These are phyloP conservation scores for Hygrophoropsis aurantiaca DNA, from an alignment of 768 basidiomycete species.

Conservation along the genomic window DNA sequence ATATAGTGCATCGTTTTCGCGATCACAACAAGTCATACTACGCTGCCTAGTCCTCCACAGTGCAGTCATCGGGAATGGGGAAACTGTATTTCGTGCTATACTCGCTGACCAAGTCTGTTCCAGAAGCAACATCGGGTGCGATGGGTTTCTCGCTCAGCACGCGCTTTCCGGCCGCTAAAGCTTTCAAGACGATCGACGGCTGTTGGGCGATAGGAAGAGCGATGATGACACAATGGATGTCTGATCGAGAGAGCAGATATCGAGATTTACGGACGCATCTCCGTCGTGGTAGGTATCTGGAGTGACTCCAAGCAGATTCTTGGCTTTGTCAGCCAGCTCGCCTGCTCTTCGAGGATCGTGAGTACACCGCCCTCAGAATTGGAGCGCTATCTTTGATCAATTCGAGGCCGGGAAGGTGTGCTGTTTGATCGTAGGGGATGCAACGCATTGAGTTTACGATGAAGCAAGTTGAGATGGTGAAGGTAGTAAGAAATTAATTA, in stretches of 20 bases:
- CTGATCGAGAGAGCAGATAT: constrained; percentile 58
- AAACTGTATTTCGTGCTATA: too few species aligned
- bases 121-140: constrained; percentile 60
- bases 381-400: constrained; percentile 41
- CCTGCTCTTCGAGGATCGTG: constrained; percentile 60
- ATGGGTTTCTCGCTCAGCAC: constrained; percentile 85
- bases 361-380: constrained; percentile 66
- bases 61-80: too few species aligned
- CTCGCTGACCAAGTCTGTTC: constrained; percentile 64
- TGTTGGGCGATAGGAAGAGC: constrained; percentile 80
- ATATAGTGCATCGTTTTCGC: too few species aligned
- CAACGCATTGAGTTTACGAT: too few species aligned
- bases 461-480: too few species aligned
- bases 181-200: constrained; percentile 58
- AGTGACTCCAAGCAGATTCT: constrained; percentile 22
- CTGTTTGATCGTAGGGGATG: too few species aligned
- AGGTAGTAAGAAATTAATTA: too few species aligned
- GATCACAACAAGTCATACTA: too few species aligned
- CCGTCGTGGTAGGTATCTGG: constrained; percentile 56
- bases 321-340: constrained; percentile 47
- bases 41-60: too few species aligned
- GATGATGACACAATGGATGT: constrained; percentile 69
- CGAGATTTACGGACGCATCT: constrained; percentile 36
- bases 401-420: constrained; percentile 72
- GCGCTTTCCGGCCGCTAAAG: constrained; percentile 74